Evolutionary conservation across 23 red algal genomes (phyloP).

Genomic region (Chondrus crispus): DNA sequence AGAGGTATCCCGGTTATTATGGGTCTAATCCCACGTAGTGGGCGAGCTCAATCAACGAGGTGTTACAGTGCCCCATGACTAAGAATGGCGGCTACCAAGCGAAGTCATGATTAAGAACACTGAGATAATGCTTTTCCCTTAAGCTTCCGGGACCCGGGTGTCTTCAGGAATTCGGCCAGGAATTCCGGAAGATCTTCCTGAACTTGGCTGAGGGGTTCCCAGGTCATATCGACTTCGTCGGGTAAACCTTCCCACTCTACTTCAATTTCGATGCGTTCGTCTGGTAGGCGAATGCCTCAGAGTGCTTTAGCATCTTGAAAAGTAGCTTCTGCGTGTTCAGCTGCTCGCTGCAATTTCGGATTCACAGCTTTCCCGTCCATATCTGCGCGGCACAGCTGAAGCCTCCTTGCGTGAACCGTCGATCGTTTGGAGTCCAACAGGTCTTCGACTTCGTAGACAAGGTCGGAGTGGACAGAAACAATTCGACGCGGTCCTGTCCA

Average conservation of each 20-base stretch:
- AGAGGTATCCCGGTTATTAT: too few species aligned
- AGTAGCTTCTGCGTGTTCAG: background rate
- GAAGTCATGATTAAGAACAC: background rate
- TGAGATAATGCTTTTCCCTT: background rate
- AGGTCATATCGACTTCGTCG: background rate
- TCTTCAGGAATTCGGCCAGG: background rate
- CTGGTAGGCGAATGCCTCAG: background rate
- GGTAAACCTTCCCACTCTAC: background rate
- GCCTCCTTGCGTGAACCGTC: background rate
- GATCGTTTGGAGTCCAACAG: background rate
- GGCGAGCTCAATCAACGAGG: background rate
- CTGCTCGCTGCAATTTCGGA: background rate
- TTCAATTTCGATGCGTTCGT: background rate
- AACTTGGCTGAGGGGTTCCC: background rate
- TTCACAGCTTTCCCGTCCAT: background rate
- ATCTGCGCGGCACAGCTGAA: background rate
- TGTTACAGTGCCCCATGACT: background rate
- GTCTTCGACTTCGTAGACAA: background rate
- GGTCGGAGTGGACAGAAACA: background rate
- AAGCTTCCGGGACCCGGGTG: background rate
- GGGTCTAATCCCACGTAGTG: too few species aligned
- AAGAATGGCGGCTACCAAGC: background rate
- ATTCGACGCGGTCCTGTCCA: background rate
- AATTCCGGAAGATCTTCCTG: background rate
- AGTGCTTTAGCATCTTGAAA: background rate